Base-by-base conservation (phyloP, 306 rosid genomes). In the Gynostemma pentaphyllum region DNA sequence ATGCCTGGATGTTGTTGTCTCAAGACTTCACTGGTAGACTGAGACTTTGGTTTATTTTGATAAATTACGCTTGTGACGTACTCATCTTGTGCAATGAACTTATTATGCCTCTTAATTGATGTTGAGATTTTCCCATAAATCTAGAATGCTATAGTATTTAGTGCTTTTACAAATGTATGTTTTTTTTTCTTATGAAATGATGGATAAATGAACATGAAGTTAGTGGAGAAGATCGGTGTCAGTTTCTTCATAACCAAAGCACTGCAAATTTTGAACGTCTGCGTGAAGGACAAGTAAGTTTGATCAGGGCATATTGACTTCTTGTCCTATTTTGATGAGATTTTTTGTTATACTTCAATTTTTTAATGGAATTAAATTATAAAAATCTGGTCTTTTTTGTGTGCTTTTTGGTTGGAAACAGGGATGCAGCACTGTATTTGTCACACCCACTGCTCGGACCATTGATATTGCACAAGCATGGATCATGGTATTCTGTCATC, bases 371-470 rank as follows among this genome's bases (percentile, higher is more conserved):
- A 23, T 22, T 60, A 14, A 37, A 60, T 23, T 60, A 13, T 4
- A 18, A 19, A 46, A 29, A 28, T 39, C 9, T 45, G 27, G 30
- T 27, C 30, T 3, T 30, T 18, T 48, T 26, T 46, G 18, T 45
- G n/a, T 9, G 15, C 8, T 29, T 75, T 81, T 85, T 79, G 64
- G 71, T 81, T 87, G 83, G 81, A 79, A 78, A 2, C 78, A 90
- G 97, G 97, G 97, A 68, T 91, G 95, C 77, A 95, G 88, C 80
- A 91, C 96, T 41, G 97, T 79, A 66, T 91, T 91, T 74, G 97
- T 91, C 53, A 87, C 97, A 47, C 89, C 96, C 81, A 87, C 97
- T 9, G 97, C 97, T 77, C 96, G 96, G 76, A 82, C 97, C 55
- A 83, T 87, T 68, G 97, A 87, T 79, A 87, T 91, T 50, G 87